Evolutionary conservation across 2,329 filamentous ascomycete genomes (phyloP), one percentile per base, ranked within the genome.

Genomic region (Nectriaceae sp.): DNA sequence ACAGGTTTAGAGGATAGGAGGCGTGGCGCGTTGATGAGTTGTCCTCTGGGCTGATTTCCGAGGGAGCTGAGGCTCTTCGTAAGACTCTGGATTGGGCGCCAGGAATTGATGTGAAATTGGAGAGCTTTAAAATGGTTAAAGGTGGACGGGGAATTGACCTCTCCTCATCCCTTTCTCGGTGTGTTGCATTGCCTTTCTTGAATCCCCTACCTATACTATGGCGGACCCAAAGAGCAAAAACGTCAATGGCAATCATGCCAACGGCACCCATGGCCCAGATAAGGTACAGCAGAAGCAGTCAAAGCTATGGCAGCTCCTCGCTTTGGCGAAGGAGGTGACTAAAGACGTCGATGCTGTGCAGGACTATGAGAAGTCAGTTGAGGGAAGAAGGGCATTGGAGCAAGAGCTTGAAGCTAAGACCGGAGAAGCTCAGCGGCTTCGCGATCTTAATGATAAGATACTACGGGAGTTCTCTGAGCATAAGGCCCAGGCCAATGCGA

Each of bases 21-120:
- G 56, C 52, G 52, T 61, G 50, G 53, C 57, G 59, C 50, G 54
- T 49, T 61, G 58, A 63, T 63, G 60, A 52, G 60, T 62, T 63
- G 60, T 54, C 53, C 49, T 41, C 54, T 47, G 44, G 49, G 46
- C 48, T 50, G 36, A 46, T 35, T 55, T 54, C n/a, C n/a, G 44
- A 44, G 50, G 37, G 36, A 48, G 20, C 47, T 62, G 60, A 56
- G 60, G 60, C 60, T 63, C 60, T 53, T 55, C 53, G 48, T 44
- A 42, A 36, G 53, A 49, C 50, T 43, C 56, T 42, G 51, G 49
- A 50, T 52, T 45, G 47, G 42, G 18, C 16, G 21, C 48, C 47
- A 47, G 49, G 44, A 50, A n/a, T n/a, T n/a, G n/a, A n/a, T n/a
- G n/a, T n/a, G n/a, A n/a, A n/a, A n/a, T n/a, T n/a, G n/a, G n/a